A percentile compares a stretch with the other conserved stretches of the same genome.
Evolutionary conservation across 2,329 filamentous ascomycete species (phyloP).

Genomic region (Triangularia setosa): DNA sequence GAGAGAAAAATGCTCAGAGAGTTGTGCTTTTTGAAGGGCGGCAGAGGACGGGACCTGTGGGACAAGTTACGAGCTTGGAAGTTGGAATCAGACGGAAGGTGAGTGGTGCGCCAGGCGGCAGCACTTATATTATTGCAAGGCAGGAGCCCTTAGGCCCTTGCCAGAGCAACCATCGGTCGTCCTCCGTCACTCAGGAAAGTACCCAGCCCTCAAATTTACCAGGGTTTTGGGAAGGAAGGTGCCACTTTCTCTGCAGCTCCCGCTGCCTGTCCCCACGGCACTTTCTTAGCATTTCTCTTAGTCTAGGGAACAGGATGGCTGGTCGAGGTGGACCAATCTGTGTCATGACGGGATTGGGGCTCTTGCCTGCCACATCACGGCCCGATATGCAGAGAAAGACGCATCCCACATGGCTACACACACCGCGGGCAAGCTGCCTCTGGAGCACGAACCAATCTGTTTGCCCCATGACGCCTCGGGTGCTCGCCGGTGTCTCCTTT

Average conservation of each 20-base stretch:
- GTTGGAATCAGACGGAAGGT: neutral
- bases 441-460: neutral
- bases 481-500: neutral
- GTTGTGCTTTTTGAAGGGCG: neutral
- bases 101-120: neutral
- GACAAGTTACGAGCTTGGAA: slow-evolving; percentile 4
- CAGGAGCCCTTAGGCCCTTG: neutral
- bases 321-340: slow-evolving; percentile 1
- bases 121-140: slow-evolving; percentile 19
- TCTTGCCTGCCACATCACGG: slow-evolving; percentile 16
- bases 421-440: neutral
- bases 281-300: neutral
- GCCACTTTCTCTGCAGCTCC: too few relatives aligned
- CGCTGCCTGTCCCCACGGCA: neutral
- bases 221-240: neutral
- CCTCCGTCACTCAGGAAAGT: neutral
- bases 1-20: neutral
- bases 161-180: neutral
- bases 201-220: slow-evolving; percentile 9
- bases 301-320: neutral
- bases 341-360: slow-evolving; percentile 9
- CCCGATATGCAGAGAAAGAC: neutral
- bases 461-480: neutral
- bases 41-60: slow-evolving; percentile 1
- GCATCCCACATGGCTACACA: slow-evolving; percentile 8